These are phyloP conservation scores for Rhododendron vialii DNA, from an alignment of 148 eudicot species.

Conservation along the genomic window DNA sequence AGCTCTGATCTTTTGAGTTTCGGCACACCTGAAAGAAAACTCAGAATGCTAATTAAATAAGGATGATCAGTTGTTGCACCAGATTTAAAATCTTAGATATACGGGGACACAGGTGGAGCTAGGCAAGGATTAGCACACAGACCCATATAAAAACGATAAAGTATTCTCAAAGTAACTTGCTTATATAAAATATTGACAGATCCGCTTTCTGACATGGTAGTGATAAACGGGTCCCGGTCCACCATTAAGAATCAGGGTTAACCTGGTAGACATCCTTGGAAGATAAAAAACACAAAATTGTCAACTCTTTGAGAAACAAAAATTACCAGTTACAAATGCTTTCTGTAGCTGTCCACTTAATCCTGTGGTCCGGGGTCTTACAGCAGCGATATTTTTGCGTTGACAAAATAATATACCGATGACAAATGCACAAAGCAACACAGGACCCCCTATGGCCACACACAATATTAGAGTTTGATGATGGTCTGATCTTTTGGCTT, in stretches of 20 bases:
- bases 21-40: constrained; percentile 58
- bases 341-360: constrained; percentile 85
- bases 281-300: neutral
- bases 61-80: neutral
- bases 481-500: constrained; percentile 13
- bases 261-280: neutral
- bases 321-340: constrained; percentile 74
- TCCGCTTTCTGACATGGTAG: neutral
- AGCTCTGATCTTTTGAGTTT: constrained; percentile 75
- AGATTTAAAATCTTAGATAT: neutral
- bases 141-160: neutral
- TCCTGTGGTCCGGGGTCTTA: constrained; percentile 83
- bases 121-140: neutral
- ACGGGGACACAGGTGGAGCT: neutral
- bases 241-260: neutral
- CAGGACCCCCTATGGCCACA: constrained; percentile 34
- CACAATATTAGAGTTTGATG: constrained; percentile 30
- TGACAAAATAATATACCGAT: constrained; percentile 34
- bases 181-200: neutral
- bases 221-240: neutral
- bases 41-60: constrained; percentile 35
- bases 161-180: neutral
- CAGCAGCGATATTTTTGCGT: constrained; percentile 46
- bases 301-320: neutral
- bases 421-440: constrained; percentile 26